Conservation (phyloP, 2,329 filamentous ascomycete genomes). For the Pestalotiopsis fici region DNA sequence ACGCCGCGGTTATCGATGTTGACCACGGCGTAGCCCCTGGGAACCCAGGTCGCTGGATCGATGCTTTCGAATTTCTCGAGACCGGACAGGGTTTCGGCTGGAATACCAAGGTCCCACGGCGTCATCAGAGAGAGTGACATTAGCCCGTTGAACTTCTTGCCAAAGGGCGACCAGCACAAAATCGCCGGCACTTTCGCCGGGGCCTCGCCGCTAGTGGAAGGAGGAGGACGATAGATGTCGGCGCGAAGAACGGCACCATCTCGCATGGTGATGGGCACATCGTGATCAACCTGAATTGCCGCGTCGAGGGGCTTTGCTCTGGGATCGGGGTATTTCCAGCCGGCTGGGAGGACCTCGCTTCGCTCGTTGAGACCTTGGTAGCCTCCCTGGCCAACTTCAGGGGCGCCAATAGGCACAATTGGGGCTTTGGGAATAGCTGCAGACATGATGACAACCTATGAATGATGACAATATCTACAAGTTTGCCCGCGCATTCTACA, state of each 20-base stretch:
- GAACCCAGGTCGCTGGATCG: constrained; percentile 24
- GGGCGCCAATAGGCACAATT: constrained; percentile 9
- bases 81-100: constrained; percentile 12
- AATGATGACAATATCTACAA: neutral
- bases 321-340: constrained; percentile 10
- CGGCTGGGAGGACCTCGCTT: constrained; percentile 8
- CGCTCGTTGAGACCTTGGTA: constrained; percentile 11
- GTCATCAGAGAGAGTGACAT: constrained; percentile 15
- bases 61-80: constrained; percentile 21
- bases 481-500: neutral
- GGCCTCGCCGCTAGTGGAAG: neutral
- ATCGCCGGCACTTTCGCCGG: constrained; percentile 18
- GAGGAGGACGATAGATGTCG: constrained; percentile 23
- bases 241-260: constrained; percentile 20
- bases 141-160: constrained; percentile 23
- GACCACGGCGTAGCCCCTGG: constrained; percentile 24
- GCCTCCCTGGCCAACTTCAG: constrained; percentile 10
- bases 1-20: constrained; percentile 22
- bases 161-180: constrained; percentile 21
- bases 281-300: constrained; percentile 14
- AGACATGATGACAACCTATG: neutral
- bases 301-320: constrained; percentile 1
- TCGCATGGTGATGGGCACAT: constrained; percentile 18
- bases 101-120: constrained; percentile 16
- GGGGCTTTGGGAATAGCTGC: constrained; percentile 2